These are phyloP conservation scores for Phytopythium cucurbitacearum DNA, from an alignment of 352 stramenopile species.

Conservation along the genomic window DNA sequence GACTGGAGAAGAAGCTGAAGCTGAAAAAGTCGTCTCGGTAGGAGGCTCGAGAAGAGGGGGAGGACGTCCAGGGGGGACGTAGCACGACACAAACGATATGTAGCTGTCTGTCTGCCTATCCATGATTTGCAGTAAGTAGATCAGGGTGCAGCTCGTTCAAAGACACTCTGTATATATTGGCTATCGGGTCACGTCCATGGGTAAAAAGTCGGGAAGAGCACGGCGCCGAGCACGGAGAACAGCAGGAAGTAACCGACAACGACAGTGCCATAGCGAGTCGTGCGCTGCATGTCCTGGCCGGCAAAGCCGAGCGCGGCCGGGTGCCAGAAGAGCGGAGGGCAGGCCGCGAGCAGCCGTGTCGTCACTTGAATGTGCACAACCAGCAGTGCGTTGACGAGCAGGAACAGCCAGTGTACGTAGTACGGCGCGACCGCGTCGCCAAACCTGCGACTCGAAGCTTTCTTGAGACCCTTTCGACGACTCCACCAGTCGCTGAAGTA, in stretches of 20 bases:
- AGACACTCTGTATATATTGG: too few relatives aligned
- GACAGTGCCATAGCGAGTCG: constrained; percentile 16
- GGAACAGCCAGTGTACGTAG: constrained; percentile 69
- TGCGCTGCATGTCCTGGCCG: constrained; percentile 2
- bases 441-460: background rate
- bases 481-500: constrained; percentile 27
- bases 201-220: constrained; percentile 80
- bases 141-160: too few relatives aligned
- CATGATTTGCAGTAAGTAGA: too few relatives aligned
- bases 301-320: constrained; percentile 28
- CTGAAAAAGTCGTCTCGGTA: constrained; percentile 38
- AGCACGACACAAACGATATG: too few relatives aligned
- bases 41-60: background rate
- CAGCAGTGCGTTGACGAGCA: constrained; percentile 70
- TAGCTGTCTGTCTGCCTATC: too few relatives aligned
- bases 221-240: constrained; percentile 57
- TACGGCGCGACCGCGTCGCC: constrained; percentile 25
- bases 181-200: constrained; percentile 54
- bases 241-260: constrained; percentile 70
- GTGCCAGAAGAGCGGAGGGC: constrained; percentile 78
- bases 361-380: constrained; percentile 86
- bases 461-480: background rate
- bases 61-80: too few relatives aligned
- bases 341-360: constrained; percentile 73
- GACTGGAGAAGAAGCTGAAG: constrained; percentile 81